Base-by-base conservation (phyloP, 257 asterid species). In the Solanum sejunctum region DNA sequence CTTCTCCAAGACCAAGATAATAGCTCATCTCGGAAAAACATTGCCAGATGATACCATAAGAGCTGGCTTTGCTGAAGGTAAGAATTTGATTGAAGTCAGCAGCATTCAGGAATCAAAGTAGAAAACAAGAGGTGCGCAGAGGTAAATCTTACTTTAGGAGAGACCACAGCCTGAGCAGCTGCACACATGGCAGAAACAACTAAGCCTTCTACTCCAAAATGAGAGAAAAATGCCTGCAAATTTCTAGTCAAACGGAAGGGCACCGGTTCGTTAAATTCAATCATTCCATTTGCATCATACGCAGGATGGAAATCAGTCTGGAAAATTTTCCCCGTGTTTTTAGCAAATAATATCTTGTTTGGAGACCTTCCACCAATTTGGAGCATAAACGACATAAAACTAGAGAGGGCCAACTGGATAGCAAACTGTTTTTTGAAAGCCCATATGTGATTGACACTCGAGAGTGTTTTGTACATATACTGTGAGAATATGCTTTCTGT, bases 261-360 rank as follows among this genome's bases (percentile, higher is more conserved):
- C 83, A 97, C 98, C 2, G 98, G 98, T 88, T 97, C 99, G 67
- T 90, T 95, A 54, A 95, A 95, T 90, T 97, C 99, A 32, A 97
- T 95, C 99, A 95, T 94, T 82, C 99, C 98, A 87, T 95, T 95
- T 3, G 94, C 88, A 90, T 97, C 98, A 88, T 97, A 97, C 28
- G 99, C 97, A 12, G 99, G 99, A 87, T 97, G 99, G 81, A 97
- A 97, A 90, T 97, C 99, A 45, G 99, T 93, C 91, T 97, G 99
- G 87, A 97, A 97, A 85, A 97, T 94, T 85, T 92, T 97, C 87
- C 99, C 98, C 0, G 98, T 97, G 91, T 95, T 97, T 90, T 97
- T 97, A 12, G 98, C 99, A 87, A 97, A 97, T 84, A 95, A 89
- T 84, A 97, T 95, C 92, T 97, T 95, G 93, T 97, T 97, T 9